A percentile compares a stretch with the other conserved stretches of the same genome.
phyloP scores from a whole-genome alignment of 306 rosid genomes.

The Vicia sativa region DNA sequence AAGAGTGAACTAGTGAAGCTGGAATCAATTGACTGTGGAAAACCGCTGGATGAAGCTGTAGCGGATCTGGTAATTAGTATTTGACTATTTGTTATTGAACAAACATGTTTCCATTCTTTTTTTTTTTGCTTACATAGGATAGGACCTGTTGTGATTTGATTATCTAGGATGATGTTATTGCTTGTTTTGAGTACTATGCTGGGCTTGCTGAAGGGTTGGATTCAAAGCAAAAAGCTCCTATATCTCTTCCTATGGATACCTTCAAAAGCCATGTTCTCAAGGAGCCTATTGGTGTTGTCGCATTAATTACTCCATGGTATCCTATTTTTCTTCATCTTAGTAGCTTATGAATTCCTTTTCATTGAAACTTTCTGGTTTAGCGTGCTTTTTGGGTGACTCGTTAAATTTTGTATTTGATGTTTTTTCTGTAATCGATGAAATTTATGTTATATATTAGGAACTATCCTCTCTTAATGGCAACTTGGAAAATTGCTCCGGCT shows the following conservation, averaged over 20 bases:
- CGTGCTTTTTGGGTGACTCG: no score
- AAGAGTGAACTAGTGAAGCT: conserved; percentile 67
- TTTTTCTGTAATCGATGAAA: neutral
- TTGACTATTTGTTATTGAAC: neutral
- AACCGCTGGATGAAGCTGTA: conserved; percentile 83
- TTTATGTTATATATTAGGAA: conserved; percentile 55
- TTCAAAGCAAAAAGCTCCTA: conserved; percentile 72
- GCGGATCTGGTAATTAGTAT: conserved; percentile 73
- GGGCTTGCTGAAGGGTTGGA: conserved; percentile 96
- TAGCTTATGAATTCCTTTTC: neutral
- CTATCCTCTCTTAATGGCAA: conserved; percentile 87
- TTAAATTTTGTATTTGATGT: no score
- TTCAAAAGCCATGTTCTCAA: conserved; percentile 72
- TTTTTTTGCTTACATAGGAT: neutral
- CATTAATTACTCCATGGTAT: conserved; percentile 89
- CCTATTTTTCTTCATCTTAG: conserved; percentile 10
- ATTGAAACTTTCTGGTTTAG: no score
- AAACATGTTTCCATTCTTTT: conserved; percentile 8
- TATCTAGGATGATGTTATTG: conserved; percentile 84
- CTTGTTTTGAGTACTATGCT: conserved; percentile 95
- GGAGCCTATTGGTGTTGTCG: conserved; percentile 94
- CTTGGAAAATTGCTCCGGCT: conserved; percentile 98
- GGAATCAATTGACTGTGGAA: conserved; percentile 81
- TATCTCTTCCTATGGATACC: conserved; percentile 83
- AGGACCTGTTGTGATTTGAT: neutral